These are phyloP conservation scores for Trametes elegans DNA, from an alignment of 768 basidiomycete genomes.

Conservation along the genomic window DNA sequence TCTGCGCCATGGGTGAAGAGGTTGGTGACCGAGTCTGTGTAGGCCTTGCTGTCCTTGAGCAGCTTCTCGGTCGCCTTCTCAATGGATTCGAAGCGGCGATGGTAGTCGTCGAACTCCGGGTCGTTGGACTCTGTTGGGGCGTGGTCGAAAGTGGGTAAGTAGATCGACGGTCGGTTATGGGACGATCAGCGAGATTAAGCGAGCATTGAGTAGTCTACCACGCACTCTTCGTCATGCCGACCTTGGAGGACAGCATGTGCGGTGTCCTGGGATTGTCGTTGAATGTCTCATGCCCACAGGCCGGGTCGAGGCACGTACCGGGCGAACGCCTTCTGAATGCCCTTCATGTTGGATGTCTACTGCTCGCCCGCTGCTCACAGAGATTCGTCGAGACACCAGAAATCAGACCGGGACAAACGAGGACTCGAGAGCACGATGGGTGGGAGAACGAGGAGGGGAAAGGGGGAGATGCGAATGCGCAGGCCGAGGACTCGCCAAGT, in stretches of 20 bases:
- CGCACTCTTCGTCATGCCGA: constrained; percentile 91
- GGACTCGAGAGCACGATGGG: no score
- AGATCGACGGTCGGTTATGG: neutral
- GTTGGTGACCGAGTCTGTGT: constrained; percentile 77
- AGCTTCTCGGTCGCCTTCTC: constrained; percentile 87
- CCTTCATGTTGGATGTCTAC: constrained; percentile 24
- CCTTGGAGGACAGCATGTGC: constrained; percentile 81
- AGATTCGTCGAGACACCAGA: no score
- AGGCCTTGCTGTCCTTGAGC: constrained; percentile 87
- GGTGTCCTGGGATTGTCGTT: constrained; percentile 61
- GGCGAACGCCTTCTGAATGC: constrained; percentile 30
- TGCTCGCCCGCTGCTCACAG: neutral
- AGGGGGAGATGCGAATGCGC: neutral
- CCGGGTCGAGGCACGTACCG: constrained; percentile 19
- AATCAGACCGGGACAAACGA: no score
- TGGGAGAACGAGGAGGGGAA: neutral
- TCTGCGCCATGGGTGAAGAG: constrained; percentile 66
- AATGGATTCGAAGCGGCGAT: constrained; percentile 70
- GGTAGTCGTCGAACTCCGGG: constrained; percentile 87
- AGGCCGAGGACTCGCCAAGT: neutral
- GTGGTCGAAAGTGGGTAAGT: neutral
- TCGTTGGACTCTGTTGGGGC: constrained; percentile 64
- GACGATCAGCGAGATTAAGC: constrained; percentile 25
- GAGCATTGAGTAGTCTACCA: neutral
- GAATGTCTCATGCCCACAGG: neutral